A percentile compares a stretch with the other conserved stretches of the same genome.
phyloP scores from a whole-genome alignment of 2,329 filamentous ascomycete species.

The Cladobotryum mycophilum region DNA sequence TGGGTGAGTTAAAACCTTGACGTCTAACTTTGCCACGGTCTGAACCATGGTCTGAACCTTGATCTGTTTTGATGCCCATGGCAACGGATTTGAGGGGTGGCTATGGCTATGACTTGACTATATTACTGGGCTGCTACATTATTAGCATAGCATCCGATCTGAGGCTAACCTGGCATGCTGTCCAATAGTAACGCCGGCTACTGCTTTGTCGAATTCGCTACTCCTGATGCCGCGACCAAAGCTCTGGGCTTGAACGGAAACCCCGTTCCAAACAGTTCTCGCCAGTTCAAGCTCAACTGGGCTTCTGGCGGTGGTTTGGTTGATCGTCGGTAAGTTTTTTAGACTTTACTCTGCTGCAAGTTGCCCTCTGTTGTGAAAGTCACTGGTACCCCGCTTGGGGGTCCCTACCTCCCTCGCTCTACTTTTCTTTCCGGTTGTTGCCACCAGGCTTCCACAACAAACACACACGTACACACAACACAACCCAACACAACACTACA shows the following conservation, averaged over 20 bases:
- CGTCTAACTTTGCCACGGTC: too few relatives aligned
- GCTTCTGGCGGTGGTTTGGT: conserved; percentile 92
- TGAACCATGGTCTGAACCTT: neutral
- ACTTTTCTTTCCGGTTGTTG: too few relatives aligned
- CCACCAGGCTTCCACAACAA: too few relatives aligned
- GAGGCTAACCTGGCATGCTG: neutral
- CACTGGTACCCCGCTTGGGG: conserved; percentile 1
- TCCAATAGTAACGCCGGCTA: conserved; percentile 81
- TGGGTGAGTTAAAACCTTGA: conserved; percentile 53
- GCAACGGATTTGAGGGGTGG: neutral
- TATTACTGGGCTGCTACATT: too few relatives aligned
- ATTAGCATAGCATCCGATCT: too few relatives aligned
- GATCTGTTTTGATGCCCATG: neutral
- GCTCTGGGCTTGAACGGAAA: conserved; percentile 85
- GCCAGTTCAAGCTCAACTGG: conserved; percentile 99
- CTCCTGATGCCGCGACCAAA: conserved; percentile 79
- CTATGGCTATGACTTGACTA: too few relatives aligned
- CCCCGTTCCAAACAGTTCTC: conserved; percentile 86
- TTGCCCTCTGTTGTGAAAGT: neutral
- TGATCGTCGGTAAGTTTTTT: conserved; percentile 67
- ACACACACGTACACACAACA: too few relatives aligned
- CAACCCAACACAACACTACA: too few relatives aligned
- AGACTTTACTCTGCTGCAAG: neutral
- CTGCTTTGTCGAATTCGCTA: conserved; percentile 92
- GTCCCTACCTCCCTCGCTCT: too few relatives aligned